Evolutionary conservation across 2,329 filamentous ascomycete species (phyloP), one percentile per base, ranked within the genome.

Genomic region (Botryotinia narcissicola): DNA sequence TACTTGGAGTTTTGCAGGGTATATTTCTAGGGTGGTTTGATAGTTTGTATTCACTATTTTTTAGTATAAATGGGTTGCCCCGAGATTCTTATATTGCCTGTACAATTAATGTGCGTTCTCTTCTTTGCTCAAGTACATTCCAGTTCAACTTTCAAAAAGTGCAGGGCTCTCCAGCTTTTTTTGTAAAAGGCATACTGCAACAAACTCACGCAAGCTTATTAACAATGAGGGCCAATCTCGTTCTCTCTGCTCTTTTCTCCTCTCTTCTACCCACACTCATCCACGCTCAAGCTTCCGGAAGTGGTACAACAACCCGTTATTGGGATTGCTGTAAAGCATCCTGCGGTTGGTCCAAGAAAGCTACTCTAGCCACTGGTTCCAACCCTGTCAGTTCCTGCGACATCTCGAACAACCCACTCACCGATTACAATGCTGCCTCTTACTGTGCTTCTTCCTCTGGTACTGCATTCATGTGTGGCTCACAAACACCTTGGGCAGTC

Each of bases 321-420:
- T 87, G 87, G 87, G 91, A 92, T 80, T 93, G 91, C 84, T 93
- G 91, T 83, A 93, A 93, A 84, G 87, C 90, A 35, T 90, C 88
- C 37, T 92, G 90, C 80, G 85, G 85, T 5, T 89, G 90, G 90
- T 80, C 84, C 16, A 84, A 82, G 69, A 91, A 91, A 81, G 88
- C 86, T 74, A 84, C 63, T 84, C 89, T 80, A 83, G 78, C 76
- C 32, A 64, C 48, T 29, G 79, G 78, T 25, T 76, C 78, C 16
- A 78, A 74, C 32, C 78, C 79, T 0, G 78, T 80, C 1, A 69
- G 63, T 6, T 78, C 78, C 22, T 80, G 79, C 51, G 78, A 80
- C 78, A 84, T 82, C 77, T 82, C 85, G 77, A 87, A 91, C 82
- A 84, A 85, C 74, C 86, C 86, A 4, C 81, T 91, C 66, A 83